Evolutionary conservation across 2,329 filamentous ascomycete genomes (phyloP).

Genomic region (Stagonosporopsis rhizophila): DNA sequence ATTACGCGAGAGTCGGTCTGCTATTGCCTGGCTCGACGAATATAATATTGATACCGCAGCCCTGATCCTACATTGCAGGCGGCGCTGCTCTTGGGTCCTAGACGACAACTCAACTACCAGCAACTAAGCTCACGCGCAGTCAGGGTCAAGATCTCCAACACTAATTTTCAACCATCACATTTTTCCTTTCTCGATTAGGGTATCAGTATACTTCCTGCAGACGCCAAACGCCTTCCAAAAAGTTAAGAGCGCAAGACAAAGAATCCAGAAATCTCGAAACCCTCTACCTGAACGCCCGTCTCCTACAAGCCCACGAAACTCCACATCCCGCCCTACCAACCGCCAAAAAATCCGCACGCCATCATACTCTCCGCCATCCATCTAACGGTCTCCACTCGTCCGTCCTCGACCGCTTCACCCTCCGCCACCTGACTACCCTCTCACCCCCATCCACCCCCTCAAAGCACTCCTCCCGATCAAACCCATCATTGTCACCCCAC

Average conservation of each 20-base stretch:
- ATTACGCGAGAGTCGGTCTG: slow-evolving; percentile 2
- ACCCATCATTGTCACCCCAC: slow-evolving; percentile 20
- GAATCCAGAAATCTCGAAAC: too few relatives aligned
- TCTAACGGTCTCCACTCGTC: slow-evolving; percentile 42
- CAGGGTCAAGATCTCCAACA: background rate
- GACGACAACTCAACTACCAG: too few relatives aligned
- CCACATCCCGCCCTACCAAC: background rate
- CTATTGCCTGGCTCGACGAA: background rate
- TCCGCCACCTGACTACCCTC: slow-evolving; percentile 31
- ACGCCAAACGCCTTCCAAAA: background rate
- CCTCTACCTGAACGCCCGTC: background rate
- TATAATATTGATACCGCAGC: slow-evolving; percentile 16
- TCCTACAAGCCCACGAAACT: background rate
- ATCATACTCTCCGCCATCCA: slow-evolving; percentile 27
- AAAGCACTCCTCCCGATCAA: slow-evolving; percentile 10
- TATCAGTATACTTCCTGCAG: background rate
- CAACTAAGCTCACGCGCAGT: background rate
- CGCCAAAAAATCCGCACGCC: background rate
- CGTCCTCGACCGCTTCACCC: slow-evolving; percentile 39
- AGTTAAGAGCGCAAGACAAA: background rate
- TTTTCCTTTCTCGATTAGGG: background rate
- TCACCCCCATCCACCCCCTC: slow-evolving; percentile 22
- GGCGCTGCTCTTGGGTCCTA: too few relatives aligned
- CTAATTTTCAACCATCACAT: background rate
- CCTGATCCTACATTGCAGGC: background rate